Conservation (phyloP, 768 basidiomycete species). For the Boletus rubropictus region DNA sequence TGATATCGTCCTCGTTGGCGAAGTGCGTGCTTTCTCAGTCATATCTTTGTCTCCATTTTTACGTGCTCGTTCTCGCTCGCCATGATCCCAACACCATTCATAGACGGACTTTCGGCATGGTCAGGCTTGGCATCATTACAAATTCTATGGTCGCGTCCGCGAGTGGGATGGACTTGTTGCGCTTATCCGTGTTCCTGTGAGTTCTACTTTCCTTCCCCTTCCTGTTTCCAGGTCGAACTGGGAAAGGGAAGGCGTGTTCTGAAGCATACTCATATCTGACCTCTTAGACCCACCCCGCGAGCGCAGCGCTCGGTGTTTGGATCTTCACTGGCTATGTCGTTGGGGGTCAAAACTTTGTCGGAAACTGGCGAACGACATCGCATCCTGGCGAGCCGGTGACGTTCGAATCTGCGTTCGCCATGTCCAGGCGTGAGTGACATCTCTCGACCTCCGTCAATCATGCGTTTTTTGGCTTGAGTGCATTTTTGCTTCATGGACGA, state of each 20-base stretch:
- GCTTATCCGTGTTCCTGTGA: conserved; percentile 40
- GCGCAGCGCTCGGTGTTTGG: conserved; percentile 20
- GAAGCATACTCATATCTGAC: conserved; percentile 4
- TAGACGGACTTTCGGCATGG: conserved; percentile 48
- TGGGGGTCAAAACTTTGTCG: conserved; percentile 60
- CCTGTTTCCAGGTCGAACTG: no score
- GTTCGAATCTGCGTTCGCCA: conserved; percentile 61
- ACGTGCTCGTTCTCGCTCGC: no score
- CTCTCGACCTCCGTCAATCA: no score
- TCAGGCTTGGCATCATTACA: conserved; percentile 44
- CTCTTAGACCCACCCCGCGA: conserved; percentile 3
- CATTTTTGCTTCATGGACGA: conserved; percentile 9
- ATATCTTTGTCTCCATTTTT: not conserved
- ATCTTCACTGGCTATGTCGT: conserved; percentile 71
- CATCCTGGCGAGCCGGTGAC: conserved; percentile 35
- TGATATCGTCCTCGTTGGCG: conserved; percentile 59
- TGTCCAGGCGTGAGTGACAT: conserved; percentile 42
- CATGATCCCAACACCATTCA: not conserved
- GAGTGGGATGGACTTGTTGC: conserved; percentile 57
- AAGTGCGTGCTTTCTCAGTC: conserved; percentile 32
- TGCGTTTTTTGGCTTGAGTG: not conserved
- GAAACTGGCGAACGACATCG: conserved; percentile 54
- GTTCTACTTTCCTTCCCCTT: no score
- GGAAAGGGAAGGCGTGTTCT: no score
- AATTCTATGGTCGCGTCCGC: conserved; percentile 49